Percentiles rank a stretch among this genome's conserved stretches.
These are phyloP conservation scores for Verticillium zaregamsianum DNA, from an alignment of 2,329 filamentous ascomycete genomes.

Conservation along the genomic window DNA sequence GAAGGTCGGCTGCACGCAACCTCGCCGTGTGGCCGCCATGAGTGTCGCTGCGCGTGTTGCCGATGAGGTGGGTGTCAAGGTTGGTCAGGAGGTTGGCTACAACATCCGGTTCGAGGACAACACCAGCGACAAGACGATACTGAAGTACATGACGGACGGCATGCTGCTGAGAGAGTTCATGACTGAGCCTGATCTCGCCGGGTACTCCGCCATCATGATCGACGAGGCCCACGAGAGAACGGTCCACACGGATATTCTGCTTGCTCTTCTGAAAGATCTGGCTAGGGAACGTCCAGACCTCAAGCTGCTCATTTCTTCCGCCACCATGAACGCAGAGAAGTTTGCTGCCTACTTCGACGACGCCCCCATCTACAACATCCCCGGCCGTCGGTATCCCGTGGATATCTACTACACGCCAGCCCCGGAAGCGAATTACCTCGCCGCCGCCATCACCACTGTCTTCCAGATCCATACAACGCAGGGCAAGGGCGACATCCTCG, in stretches of 20 bases:
- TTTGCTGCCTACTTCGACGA: slow-evolving; percentile 91
- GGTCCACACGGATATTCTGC: slow-evolving; percentile 82
- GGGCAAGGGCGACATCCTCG: slow-evolving; percentile 80
- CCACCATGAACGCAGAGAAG: slow-evolving; percentile 90
- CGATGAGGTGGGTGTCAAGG: slow-evolving; percentile 84
- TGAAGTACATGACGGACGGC: slow-evolving; percentile 98
- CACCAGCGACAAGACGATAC: slow-evolving; percentile 82
- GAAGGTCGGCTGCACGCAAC: slow-evolving; percentile 92
- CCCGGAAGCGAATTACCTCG: slow-evolving; percentile 90
- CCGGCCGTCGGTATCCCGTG: slow-evolving; percentile 82
- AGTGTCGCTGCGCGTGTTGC: slow-evolving; percentile 94
- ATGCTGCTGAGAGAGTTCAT: slow-evolving; percentile 89
- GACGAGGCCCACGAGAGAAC: slow-evolving; percentile 97
- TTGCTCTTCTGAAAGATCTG: slow-evolving; percentile 86
- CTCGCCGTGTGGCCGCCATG: slow-evolving; percentile 94
- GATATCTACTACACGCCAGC: slow-evolving; percentile 88
- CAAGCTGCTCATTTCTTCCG: slow-evolving; percentile 87
- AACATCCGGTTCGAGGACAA: slow-evolving; percentile 92
- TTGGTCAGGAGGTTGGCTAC: slow-evolving; percentile 92
- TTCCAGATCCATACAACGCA: slow-evolving; percentile 94
- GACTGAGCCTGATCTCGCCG: slow-evolving; percentile 77
- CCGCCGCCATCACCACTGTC: slow-evolving; percentile 85
- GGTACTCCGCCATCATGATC: slow-evolving; percentile 88
- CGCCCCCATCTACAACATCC: slow-evolving; percentile 91
- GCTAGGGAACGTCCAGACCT: slow-evolving; percentile 78